These are phyloP conservation scores for Penicillium psychrofluorescens DNA, from an alignment of 495 filamentous ascomycete genomes.

Conservation along the genomic window DNA sequence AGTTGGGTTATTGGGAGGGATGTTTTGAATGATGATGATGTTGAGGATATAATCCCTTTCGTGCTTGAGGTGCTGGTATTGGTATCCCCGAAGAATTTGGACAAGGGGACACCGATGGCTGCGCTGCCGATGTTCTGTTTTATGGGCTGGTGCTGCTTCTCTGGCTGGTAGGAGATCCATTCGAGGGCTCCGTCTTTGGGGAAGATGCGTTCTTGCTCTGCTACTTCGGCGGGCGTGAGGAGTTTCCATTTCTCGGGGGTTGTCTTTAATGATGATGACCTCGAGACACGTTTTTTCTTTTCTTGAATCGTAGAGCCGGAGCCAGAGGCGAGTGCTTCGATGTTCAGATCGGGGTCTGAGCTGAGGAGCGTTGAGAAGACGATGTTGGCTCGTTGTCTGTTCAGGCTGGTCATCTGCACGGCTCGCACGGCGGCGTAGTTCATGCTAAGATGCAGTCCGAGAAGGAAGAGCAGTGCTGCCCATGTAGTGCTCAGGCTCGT, in stretches of 20 bases:
- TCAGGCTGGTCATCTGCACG: conserved; percentile 79
- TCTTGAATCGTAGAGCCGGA: no score
- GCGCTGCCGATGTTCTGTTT: conserved; percentile 16
- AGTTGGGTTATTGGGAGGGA: conserved; percentile 12
- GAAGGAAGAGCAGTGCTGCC: conserved; percentile 62
- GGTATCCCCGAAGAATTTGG: conserved; percentile 16
- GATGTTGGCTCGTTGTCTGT: conserved; percentile 80
- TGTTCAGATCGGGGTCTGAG: conserved; percentile 19
- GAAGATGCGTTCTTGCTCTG: conserved; percentile 66
- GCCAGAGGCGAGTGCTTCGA: not conserved
- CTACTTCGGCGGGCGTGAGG: conserved; percentile 56
- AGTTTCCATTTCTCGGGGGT: conserved; percentile 15
- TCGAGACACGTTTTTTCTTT: not conserved
- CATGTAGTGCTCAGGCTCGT: conserved; percentile 67
- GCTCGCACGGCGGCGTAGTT: conserved; percentile 82
- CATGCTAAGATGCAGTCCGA: conserved; percentile 65
- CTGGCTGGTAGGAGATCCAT: conserved; percentile 33
- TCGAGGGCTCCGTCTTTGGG: conserved; percentile 53
- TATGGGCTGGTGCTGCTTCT: not conserved
- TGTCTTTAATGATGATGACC: not conserved
- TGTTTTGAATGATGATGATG: conserved; percentile 6
- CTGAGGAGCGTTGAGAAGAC: conserved; percentile 57
- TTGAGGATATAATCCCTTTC: not conserved
- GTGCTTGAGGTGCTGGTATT: not conserved
- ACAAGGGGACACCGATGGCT: conserved; percentile 26